Percentiles rank a stretch among this genome's conserved stretches.
phyloP scores from a whole-genome alignment of 129 eudicot genomes.

The Pulicaria dysenterica region DNA sequence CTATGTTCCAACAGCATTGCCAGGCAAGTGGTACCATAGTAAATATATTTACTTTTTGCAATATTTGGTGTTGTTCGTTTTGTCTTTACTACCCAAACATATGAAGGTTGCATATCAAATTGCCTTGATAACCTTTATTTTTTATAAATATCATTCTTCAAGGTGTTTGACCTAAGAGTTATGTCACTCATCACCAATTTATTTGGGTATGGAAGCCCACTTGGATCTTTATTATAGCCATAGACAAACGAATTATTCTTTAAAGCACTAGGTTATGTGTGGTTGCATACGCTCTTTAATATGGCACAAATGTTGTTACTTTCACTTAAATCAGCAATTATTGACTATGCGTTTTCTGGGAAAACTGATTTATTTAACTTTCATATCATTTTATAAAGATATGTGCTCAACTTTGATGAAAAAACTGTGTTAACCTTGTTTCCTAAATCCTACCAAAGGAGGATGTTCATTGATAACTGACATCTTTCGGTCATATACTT shows the following conservation, averaged over 20 bases:
- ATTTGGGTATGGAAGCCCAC: neutral
- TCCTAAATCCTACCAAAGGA: conserved; percentile 17
- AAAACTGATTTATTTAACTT: too few species aligned
- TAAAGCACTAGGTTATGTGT: neutral
- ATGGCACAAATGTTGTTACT: neutral
- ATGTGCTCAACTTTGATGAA: neutral
- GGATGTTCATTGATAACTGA: neutral
- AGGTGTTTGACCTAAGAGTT: neutral
- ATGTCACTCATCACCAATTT: neutral
- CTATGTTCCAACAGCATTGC: conserved; percentile 87
- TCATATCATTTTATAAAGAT: neutral
- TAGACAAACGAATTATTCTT: neutral
- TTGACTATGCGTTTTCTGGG: too few species aligned
- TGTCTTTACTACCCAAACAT: neutral
- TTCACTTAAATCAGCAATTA: neutral
- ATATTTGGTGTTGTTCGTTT: neutral
- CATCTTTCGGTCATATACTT: conserved; percentile 1
- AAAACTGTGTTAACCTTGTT: neutral
- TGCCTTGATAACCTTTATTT: neutral
- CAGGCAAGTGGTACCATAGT: conserved; percentile 54
- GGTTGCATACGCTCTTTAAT: neutral
- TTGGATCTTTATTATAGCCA: neutral
- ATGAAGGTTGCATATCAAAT: neutral
- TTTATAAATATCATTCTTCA: neutral
- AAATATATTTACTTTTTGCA: neutral